Conservation (phyloP, 2,329 filamentous ascomycete species). For the Pestalotiopsis sp. region DNA sequence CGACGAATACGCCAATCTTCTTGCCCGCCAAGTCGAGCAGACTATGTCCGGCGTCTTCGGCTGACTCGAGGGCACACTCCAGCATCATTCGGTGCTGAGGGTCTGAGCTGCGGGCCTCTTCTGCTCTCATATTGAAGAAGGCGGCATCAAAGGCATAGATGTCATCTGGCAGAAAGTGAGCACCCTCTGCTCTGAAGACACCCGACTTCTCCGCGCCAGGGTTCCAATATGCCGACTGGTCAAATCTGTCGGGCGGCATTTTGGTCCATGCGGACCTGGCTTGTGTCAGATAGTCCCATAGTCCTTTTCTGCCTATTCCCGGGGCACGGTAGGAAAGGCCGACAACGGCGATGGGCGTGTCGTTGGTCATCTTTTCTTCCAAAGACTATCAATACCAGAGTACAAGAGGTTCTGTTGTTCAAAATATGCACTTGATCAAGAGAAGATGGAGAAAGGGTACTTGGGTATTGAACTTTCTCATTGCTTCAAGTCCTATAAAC, state of each 20-base stretch:
- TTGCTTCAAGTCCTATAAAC: too few species aligned
- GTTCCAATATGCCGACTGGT: constrained; percentile 33
- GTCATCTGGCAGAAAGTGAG: constrained; percentile 35
- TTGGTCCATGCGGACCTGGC: constrained; percentile 13
- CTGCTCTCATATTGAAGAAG: constrained; percentile 38
- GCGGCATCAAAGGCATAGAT: constrained; percentile 31
- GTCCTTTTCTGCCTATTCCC: constrained; percentile 9
- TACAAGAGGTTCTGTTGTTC: too few species aligned
- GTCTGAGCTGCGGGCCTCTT: constrained; percentile 37
- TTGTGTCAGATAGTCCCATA: constrained; percentile 12
- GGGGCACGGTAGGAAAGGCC: constrained; percentile 13
- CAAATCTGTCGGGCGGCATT: constrained; percentile 34
- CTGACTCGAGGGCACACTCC: constrained; percentile 36
- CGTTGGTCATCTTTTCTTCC: too few species aligned
- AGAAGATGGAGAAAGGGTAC: too few species aligned
- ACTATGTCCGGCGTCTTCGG: constrained; percentile 35
- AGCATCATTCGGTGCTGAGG: constrained; percentile 34
- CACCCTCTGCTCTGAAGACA: constrained; percentile 31
- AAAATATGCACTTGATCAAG: too few species aligned
- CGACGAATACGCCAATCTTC: constrained; percentile 35
- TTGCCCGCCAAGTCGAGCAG: constrained; percentile 29
- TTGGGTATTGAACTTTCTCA: too few species aligned
- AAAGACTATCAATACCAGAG: too few species aligned
- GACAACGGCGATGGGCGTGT: constrained; percentile 2
- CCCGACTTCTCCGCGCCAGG: constrained; percentile 34